Evolutionary conservation across 176 grass and related monocot species (phyloP), one percentile per base, ranked within the genome.

Genomic region (Oropetium thomaeum): DNA sequence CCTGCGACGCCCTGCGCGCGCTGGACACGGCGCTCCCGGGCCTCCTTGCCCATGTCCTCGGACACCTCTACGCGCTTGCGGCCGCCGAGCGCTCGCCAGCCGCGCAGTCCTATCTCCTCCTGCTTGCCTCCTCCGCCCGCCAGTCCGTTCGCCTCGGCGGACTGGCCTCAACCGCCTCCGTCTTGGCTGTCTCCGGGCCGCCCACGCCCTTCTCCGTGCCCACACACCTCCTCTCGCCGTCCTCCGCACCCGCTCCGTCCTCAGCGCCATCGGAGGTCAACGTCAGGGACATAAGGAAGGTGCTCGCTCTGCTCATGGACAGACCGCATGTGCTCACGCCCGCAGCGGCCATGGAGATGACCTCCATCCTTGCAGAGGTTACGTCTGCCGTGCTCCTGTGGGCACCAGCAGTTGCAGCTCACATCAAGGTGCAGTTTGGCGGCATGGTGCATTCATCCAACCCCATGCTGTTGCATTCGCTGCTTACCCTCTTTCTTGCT

Each of bases 371-470:
- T 29, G 78, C 80, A 5, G 85, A 87, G 82, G 47, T 97, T 11
- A 70, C 90, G 0, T 37, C 42, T 2, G 86, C 81, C 2, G 86
- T 97, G 73, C 81, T 93, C 41, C 54, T 84, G 38, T 87, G 91
- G 81, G 86, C 92, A 33, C 95, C 95, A 3, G 66, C 86, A 0
- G 63, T 93, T 25, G 75, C 78, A 40, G 88, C 95, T 4, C 88
- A 93, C 5, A 79, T 97, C 76, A 97, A 97, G 74, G 90, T 97
- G 54, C 91, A 93, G 80, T 97, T 93, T 54, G 87, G 83, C 7
- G 89, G 94, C 45, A 85, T 97, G 86, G 35, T 77, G 10, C 84
- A 90, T 60, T 91, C 90, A 0, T 89, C 89, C 51, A 75, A 87
- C 64, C 84, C 79, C 19, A 77, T 97, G 62, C 86, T 93, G 72